Base-by-base conservation (phyloP, 306 rosid species). In the Cercis canadensis region DNA sequence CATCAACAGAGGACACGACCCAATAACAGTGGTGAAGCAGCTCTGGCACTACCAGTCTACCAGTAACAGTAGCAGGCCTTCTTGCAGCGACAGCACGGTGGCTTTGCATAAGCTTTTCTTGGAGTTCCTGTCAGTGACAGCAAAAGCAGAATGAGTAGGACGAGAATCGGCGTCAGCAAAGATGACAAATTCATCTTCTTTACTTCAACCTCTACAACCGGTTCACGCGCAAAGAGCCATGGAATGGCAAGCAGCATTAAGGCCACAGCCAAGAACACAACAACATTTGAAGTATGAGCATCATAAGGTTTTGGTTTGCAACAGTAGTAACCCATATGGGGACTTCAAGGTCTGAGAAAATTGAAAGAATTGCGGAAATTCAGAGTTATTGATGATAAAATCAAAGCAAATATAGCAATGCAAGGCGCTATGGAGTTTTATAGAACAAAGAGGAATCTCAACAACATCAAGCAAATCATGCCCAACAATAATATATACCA, bases 201-300 rank as follows among this genome's bases (percentile, higher is more conserved):
- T 54, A 18, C 79, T 74, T 63, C 83, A 29, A 36, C 75, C 4
- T 43, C 29, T 10, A 19, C 64, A 12, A 62, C 78, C 41, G 68
- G n/a, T 74, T 62, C 76, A 8, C 57, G 0, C 21, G 80, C 58
- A 75, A 85, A 81, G 4, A 73, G 61, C 74, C 41, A 79, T 52
- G 93, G 90, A 32, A 74, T 44, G 72, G 14, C 3, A 37, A 88
- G 75, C 54, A 88, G 86, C 52, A 80, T 2, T 43, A 81, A 54
- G 43, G 79, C 78, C 73, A 88, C 90, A 0, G 77, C 85, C 79
- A 90, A 79, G 47, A 88, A 33, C 61, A 84, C 61, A 55, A 88
- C 75, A 58, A 91, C 75, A 57, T 63, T 61, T 54, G 87, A 66
- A 16, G 87, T 44, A 32, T 16, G 33, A 59, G 79, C 0, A 40